Percentiles rank a stretch among this genome's conserved stretches.
Evolutionary conservation across 2,329 filamentous ascomycete species (phyloP).

Genomic region (Parascedosporium putredinis): DNA sequence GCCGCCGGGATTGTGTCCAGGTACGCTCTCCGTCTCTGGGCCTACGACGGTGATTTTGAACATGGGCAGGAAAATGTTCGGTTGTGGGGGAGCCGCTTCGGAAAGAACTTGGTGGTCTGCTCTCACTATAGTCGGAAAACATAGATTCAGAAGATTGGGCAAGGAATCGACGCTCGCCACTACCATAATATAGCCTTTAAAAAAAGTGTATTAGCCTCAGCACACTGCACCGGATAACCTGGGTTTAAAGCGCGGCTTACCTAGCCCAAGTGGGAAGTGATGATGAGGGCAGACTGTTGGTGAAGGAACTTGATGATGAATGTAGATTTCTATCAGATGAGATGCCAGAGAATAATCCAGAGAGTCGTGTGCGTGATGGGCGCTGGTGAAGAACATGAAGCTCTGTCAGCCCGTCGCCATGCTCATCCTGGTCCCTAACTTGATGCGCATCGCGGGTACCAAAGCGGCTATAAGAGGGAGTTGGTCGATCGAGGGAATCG

Average conservation of each 20-base stretch:
- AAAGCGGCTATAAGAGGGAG: conserved; percentile 30
- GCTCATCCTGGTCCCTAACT: conserved; percentile 50
- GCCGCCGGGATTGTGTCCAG: not conserved
- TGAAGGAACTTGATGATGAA: conserved; percentile 38
- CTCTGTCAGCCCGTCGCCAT: conserved; percentile 54
- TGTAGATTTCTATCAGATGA: conserved; percentile 41
- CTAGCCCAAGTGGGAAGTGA: conserved; percentile 45
- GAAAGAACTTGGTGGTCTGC: conserved; percentile 34
- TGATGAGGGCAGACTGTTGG: conserved; percentile 32
- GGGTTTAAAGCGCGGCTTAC: no score
- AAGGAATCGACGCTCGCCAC: conserved; percentile 47
- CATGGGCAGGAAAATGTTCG: conserved; percentile 31
- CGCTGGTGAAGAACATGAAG: conserved; percentile 41
- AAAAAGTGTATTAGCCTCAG: no score
- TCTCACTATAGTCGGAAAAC: conserved; percentile 35
- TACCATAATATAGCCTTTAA: conserved; percentile 58
- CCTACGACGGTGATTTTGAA: conserved; percentile 21
- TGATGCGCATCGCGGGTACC: conserved; percentile 25
- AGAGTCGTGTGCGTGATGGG: conserved; percentile 43
- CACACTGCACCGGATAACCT: no score
- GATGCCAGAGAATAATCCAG: conserved; percentile 34
- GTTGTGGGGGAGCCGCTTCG: conserved; percentile 38
- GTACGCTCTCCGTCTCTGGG: conserved; percentile 12
- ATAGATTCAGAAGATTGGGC: conserved; percentile 35
- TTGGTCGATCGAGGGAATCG: conserved; percentile 40